phyloP scores from a whole-genome alignment of 225 moss, liverwort and hornwort species.

The Physcomitrellopsis africana region DNA sequence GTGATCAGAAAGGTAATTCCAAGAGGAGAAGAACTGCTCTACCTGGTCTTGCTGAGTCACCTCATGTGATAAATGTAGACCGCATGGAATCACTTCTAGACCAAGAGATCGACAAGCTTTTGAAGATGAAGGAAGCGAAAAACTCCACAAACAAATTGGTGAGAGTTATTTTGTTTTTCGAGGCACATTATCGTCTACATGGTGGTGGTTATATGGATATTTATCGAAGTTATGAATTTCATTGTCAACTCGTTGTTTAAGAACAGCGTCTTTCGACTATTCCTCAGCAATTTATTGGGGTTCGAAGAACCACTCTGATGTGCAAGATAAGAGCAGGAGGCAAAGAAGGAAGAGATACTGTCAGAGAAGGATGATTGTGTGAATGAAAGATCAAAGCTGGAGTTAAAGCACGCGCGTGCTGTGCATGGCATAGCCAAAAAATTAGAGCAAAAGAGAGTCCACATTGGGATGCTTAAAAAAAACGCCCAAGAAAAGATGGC shows the following conservation, averaged over 20 bases:
- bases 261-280: background rate
- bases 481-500: slow-evolving; percentile 44
- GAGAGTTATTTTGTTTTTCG: background rate
- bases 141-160: slow-evolving; percentile 77
- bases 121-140: slow-evolving; percentile 76
- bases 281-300: background rate
- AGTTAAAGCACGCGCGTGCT: slow-evolving; percentile 74
- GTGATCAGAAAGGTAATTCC: slow-evolving; percentile 45
- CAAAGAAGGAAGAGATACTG: slow-evolving; percentile 72
- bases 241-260: background rate
- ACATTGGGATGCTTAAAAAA: slow-evolving; percentile 52
- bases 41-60: slow-evolving; percentile 22
- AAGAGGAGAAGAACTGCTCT: slow-evolving; percentile 49
- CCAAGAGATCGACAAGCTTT: slow-evolving; percentile 79
- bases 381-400: slow-evolving; percentile 75
- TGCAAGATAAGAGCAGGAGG: slow-evolving; percentile 47
- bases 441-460: slow-evolving; percentile 46
- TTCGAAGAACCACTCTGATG: slow-evolving; percentile 9
- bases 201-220: background rate
- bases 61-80: slow-evolving; percentile 47
- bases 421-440: slow-evolving; percentile 70
- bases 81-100: slow-evolving; percentile 67
- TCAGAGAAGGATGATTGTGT: slow-evolving; percentile 69
- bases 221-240: background rate
- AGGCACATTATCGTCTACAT: background rate